Percentiles rank a stretch among this genome's conserved stretches.
phyloP scores from a whole-genome alignment of 139 green algal species.

The Tetraselmis striata region DNA sequence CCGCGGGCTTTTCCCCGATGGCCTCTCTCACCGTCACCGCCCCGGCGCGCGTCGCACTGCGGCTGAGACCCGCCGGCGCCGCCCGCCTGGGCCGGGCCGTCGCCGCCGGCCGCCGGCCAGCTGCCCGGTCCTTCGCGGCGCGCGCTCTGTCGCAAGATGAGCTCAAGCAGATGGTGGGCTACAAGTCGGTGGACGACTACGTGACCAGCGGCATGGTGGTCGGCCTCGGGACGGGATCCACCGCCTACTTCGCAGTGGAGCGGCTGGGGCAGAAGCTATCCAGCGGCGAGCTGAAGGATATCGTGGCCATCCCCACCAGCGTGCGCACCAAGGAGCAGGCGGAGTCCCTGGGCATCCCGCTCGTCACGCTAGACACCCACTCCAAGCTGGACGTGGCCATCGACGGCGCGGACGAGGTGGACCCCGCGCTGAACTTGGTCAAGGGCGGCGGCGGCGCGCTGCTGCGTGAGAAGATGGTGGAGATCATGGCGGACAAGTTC shows the following conservation, averaged over 20 bases:
- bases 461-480: slow-evolving; percentile 99
- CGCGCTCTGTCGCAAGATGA: slow-evolving; percentile 23
- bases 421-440: slow-evolving; percentile 93
- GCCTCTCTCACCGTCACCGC: neutral
- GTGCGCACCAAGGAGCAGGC: slow-evolving; percentile 92
- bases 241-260: slow-evolving; percentile 97
- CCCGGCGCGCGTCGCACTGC: neutral
- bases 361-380: slow-evolving; percentile 93
- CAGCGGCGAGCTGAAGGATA: slow-evolving; percentile 87
- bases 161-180: slow-evolving; percentile 33
- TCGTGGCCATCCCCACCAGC: slow-evolving; percentile 91
- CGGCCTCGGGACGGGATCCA: slow-evolving; percentile 95
- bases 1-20: too few relatives aligned
- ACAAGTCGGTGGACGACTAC: slow-evolving; percentile 44
- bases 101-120: too few relatives aligned
- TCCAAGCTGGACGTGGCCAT: slow-evolving; percentile 96
- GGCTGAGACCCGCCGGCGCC: neutral
- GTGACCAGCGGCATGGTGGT: slow-evolving; percentile 62
- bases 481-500: slow-evolving; percentile 89
- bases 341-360: slow-evolving; percentile 78
- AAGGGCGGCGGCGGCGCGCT: slow-evolving; percentile 96
- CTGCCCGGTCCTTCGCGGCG: neutral
- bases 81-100: neutral
- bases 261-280: slow-evolving; percentile 88
- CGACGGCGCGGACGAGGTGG: slow-evolving; percentile 96